phyloP scores from a whole-genome alignment of 306 rosid genomes.

The Carpinus viminea region DNA sequence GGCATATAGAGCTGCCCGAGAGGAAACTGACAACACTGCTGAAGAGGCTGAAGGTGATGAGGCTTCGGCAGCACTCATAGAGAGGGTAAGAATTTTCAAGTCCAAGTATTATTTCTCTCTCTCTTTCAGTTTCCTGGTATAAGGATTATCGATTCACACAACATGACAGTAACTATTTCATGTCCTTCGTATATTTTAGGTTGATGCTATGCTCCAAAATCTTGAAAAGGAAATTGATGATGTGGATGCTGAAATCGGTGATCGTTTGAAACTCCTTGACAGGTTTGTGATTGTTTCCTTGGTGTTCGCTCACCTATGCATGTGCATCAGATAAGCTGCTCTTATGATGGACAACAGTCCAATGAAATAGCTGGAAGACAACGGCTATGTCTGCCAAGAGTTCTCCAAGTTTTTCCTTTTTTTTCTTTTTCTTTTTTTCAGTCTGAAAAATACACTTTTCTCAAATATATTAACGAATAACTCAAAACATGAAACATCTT shows the following conservation, averaged over 20 bases:
- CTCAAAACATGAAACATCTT: too few relatives aligned
- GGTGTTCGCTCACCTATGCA: not conserved
- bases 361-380: not conserved
- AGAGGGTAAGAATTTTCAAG: slow-evolving; percentile 49
- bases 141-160: not conserved
- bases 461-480: too few relatives aligned
- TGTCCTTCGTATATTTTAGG: slow-evolving; percentile 50
- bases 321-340: not conserved
- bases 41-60: slow-evolving; percentile 54
- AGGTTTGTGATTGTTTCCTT: slow-evolving; percentile 49
- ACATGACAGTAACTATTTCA: not conserved
- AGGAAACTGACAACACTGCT: slow-evolving; percentile 49
- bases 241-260: slow-evolving; percentile 94
- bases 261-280: slow-evolving; percentile 79
- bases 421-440: too few relatives aligned
- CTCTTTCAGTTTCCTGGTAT: not conserved
- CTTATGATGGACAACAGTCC: not conserved
- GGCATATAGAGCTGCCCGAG: slow-evolving; percentile 93
- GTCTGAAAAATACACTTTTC: too few relatives aligned
- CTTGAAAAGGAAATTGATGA: slow-evolving; percentile 96
- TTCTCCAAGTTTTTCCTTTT: too few relatives aligned
- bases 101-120: slow-evolving; percentile 10
- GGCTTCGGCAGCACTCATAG: slow-evolving; percentile 85
- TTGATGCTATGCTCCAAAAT: slow-evolving; percentile 90
- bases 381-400: not conserved